phyloP scores from a whole-genome alignment of 768 basidiomycete species.

The Lepiota subincarnata region DNA sequence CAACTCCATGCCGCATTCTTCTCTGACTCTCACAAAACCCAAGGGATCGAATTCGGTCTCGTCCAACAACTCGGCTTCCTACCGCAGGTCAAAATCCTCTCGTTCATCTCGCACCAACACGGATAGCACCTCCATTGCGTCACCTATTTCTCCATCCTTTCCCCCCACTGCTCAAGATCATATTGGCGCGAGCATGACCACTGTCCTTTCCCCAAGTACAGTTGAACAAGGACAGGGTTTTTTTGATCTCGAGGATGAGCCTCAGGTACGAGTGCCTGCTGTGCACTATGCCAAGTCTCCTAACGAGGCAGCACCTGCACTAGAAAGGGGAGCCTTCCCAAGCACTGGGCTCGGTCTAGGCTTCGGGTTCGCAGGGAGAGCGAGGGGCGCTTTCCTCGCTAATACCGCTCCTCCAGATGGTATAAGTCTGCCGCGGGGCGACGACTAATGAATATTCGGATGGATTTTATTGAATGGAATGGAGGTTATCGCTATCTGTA shows the following conservation, averaged over 20 bases:
- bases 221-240: constrained; percentile 28
- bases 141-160: constrained; percentile 35
- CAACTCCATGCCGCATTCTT: background rate
- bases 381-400: background rate
- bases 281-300: background rate
- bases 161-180: constrained; percentile 10
- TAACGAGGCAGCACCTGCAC: background rate
- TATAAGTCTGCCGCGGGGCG: background rate
- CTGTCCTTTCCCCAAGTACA: constrained; percentile 25
- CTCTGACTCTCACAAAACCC: constrained; percentile 2
- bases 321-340: background rate
- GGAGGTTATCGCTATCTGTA: background rate
- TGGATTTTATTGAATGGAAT: background rate
- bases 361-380: background rate
- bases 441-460: background rate
- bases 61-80: background rate
- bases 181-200: constrained; percentile 10
- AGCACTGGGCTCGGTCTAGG: constrained; percentile 10
- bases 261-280: constrained; percentile 16
- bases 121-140: constrained; percentile 38
- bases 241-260: constrained; percentile 32
- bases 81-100: constrained; percentile 30
- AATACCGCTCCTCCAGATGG: background rate
- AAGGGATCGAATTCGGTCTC: constrained; percentile 2
- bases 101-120: constrained; percentile 27